Conservation (phyloP, 495 filamentous ascomycete species). For the Penicillium bialowiezense region DNA sequence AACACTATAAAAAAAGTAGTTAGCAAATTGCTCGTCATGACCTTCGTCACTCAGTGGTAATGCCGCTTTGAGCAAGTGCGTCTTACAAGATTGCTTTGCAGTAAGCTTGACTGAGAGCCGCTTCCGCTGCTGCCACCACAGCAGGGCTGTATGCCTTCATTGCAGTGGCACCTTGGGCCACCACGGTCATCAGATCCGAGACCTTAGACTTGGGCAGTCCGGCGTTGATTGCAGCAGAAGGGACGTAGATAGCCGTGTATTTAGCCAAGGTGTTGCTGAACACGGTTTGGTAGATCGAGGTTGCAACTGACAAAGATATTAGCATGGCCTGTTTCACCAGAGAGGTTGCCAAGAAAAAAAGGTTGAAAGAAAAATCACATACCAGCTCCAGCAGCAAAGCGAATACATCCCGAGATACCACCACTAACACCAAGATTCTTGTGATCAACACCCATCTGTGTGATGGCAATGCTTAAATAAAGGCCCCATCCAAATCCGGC, state of each 20-base stretch:
- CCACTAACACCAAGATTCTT: slow-evolving; percentile 27
- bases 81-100: slow-evolving; percentile 28
- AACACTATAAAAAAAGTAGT: slow-evolving; percentile 8
- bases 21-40: not conserved
- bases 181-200: slow-evolving; percentile 12
- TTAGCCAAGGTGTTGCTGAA: slow-evolving; percentile 18
- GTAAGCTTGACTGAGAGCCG: slow-evolving; percentile 17
- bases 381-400: slow-evolving; percentile 25
- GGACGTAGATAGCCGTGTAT: slow-evolving; percentile 15
- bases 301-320: slow-evolving; percentile 13
- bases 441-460: slow-evolving; percentile 25
- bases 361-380: slow-evolving; percentile 1
- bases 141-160: slow-evolving; percentile 17
- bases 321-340: not conserved
- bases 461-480: slow-evolving; percentile 26
- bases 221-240: slow-evolving; percentile 15
- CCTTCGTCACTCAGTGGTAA: too few species aligned
- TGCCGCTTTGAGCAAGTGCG: too few species aligned
- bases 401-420: slow-evolving; percentile 24
- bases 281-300: slow-evolving; percentile 23
- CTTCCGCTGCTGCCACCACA: slow-evolving; percentile 17
- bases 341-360: not conserved
- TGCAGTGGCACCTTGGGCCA: slow-evolving; percentile 12
- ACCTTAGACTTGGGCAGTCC: slow-evolving; percentile 20
- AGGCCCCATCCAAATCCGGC: slow-evolving; percentile 23